These are phyloP conservation scores for Cercospora sesami DNA, from an alignment of 2,329 filamentous ascomycete genomes.

Conservation along the genomic window DNA sequence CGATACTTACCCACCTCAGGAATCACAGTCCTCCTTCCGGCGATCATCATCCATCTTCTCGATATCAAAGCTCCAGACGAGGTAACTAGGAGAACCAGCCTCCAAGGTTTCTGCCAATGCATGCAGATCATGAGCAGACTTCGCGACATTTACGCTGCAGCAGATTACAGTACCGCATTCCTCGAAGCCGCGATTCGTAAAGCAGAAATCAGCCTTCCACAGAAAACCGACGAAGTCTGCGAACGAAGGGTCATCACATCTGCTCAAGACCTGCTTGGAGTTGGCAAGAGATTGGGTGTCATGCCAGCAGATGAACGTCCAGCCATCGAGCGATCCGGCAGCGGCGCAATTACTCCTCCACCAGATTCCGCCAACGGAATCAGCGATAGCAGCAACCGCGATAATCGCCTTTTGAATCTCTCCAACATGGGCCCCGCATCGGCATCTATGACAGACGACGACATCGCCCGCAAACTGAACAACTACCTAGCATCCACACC, in stretches of 20 bases:
- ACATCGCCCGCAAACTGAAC: constrained; percentile 50
- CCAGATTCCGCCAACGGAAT: constrained; percentile 28
- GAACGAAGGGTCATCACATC: constrained; percentile 41
- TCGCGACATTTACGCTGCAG: constrained; percentile 85
- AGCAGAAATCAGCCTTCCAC: constrained; percentile 71
- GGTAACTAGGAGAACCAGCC: constrained; percentile 68
- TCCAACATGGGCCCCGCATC: background rate
- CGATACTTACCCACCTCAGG: constrained; percentile 83
- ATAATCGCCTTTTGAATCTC: background rate
- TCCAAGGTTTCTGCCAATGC: constrained; percentile 83
- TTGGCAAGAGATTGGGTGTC: constrained; percentile 45
- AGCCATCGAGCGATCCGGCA: constrained; percentile 11
- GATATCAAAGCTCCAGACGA: constrained; percentile 84
- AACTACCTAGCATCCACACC: constrained; percentile 54
- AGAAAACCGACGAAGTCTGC: constrained; percentile 36
- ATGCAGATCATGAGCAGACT: constrained; percentile 89
- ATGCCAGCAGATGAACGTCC: constrained; percentile 13
- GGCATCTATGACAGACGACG: constrained; percentile 44
- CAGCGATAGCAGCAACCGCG: background rate
- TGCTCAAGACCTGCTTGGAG: constrained; percentile 50
- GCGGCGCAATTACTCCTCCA: constrained; percentile 35
- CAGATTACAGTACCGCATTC: constrained; percentile 94
- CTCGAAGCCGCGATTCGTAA: constrained; percentile 89
- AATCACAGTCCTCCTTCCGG: constrained; percentile 85
- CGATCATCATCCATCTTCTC: constrained; percentile 89